These are phyloP conservation scores for Nemophila menziesii DNA, from an alignment of 257 asterid species.

Conservation along the genomic window DNA sequence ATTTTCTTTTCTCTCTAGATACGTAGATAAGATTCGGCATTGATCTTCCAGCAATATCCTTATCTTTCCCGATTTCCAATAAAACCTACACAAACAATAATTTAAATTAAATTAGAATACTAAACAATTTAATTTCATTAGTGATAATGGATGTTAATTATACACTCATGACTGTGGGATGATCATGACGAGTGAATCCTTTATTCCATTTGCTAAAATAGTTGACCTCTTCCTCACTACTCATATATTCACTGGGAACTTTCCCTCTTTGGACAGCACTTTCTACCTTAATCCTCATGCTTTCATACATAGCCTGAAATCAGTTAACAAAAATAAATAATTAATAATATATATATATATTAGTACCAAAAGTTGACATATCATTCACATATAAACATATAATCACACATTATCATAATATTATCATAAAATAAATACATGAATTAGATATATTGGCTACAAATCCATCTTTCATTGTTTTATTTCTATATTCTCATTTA, in stretches of 20 bases:
- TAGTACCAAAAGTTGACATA: too few species aligned
- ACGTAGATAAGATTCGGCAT: constrained; percentile 67
- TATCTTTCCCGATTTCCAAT: constrained; percentile 23
- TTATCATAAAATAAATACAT: too few species aligned
- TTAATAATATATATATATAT: too few species aligned
- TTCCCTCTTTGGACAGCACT: constrained; percentile 28
- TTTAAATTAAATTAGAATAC: background rate
- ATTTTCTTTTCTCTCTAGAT: constrained; percentile 46
- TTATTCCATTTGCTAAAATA: constrained; percentile 26
- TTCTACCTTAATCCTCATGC: constrained; percentile 47
- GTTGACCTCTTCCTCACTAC: constrained; percentile 11
- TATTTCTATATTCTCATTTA: too few species aligned
- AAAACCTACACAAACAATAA: constrained; percentile 27
- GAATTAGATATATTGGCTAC: too few species aligned
- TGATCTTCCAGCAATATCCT: constrained; percentile 22
- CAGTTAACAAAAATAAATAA: background rate
- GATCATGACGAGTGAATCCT: constrained; percentile 35
- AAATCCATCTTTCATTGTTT: too few species aligned
- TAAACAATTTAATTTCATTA: background rate
- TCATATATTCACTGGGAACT: constrained; percentile 26
- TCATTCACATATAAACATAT: too few species aligned
- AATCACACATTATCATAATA: too few species aligned
- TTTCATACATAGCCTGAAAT: constrained; percentile 43
- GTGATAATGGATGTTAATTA: background rate
- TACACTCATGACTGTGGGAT: constrained; percentile 53